Evolutionary conservation across 1,139 yeast species (phyloP).

Genomic region (Maudiozyma humilis): DNA sequence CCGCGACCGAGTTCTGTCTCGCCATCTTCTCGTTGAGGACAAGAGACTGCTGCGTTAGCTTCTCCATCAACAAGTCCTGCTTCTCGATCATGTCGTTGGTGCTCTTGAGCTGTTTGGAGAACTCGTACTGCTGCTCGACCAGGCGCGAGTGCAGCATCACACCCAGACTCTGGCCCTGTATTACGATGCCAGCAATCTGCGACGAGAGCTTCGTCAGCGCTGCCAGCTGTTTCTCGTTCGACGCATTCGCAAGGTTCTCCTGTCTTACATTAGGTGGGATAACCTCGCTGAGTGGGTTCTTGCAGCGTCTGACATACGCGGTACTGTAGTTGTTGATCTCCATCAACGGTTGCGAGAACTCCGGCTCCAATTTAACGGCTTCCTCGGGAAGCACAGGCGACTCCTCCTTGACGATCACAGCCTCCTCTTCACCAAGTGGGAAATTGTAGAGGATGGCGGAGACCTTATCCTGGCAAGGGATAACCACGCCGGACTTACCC

Average conservation of each 20-base stretch:
- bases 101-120: slow-evolving; percentile 34
- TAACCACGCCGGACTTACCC: slow-evolving; percentile 10
- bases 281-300: slow-evolving; percentile 13
- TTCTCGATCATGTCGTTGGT: slow-evolving; percentile 16
- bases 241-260: slow-evolving; percentile 15
- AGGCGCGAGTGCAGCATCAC: slow-evolving; percentile 29
- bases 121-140: slow-evolving; percentile 30
- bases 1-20: slow-evolving; percentile 31
- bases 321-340: slow-evolving; percentile 19
- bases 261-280: slow-evolving; percentile 22
- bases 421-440: neutral
- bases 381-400: neutral
- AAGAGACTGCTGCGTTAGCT: slow-evolving; percentile 8
- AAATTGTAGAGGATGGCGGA: neutral
- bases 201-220: slow-evolving; percentile 21
- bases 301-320: slow-evolving; percentile 12
- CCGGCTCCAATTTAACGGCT: slow-evolving; percentile 3
- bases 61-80: slow-evolving; percentile 7
- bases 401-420: neutral
- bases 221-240: slow-evolving; percentile 25
- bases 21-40: slow-evolving; percentile 13
- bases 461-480: slow-evolving; percentile 9
- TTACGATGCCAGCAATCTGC: slow-evolving; percentile 17
- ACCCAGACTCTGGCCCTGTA: slow-evolving; percentile 22
- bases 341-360: slow-evolving; percentile 18